Base-by-base conservation (phyloP, 352 stramenopile genomes). In the Globisporangium nagaii region DNA sequence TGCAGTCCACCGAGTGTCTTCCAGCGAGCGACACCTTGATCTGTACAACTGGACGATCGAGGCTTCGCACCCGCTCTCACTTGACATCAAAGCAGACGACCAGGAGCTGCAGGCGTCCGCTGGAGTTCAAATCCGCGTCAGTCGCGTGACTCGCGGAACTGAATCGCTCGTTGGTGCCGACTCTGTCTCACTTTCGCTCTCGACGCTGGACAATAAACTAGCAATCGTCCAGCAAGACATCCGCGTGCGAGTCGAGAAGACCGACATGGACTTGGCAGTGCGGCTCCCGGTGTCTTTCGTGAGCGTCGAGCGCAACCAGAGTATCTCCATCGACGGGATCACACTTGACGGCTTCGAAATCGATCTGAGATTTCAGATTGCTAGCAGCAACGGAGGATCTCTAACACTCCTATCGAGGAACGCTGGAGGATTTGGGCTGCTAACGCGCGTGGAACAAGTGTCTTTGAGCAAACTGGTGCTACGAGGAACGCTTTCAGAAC, bases 31-130 rank as follows among this genome's bases (percentile, higher is more conserved):
- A 28, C 15, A 34, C 9, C 4, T 27, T 9, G 32, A 40, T 19
- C 9, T 53, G n/a, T 49, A 47, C 28, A 34, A 42, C 25, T 63
- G 56, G 56, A 25, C n/a, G 15, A 15, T 63, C 30, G 41, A 58
- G 44, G 48, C 39, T 13, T 63, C 48, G 12, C 47, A 63, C n/a
- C 40, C 56, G 1, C 22, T 30, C 10, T 12, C 45, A 5, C 39
- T 63, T 0, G 49, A 56, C 12, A 2, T 63, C 39, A 17, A 13
- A 27, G 31, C 24, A 1, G 8, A 41, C 10, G 40, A 52, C 17
- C 31, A 41, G n/a, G 12, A 32, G 13, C 39, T 52, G 11, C 20
- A 20, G 19, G 25, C 11, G 10, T 30, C 39, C 4, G 6, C 17
- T 34, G 31, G 11, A 2, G 10, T 63, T 4, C 22, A 25, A 2